Conservation (phyloP, 257 asterid genomes). For the Hygrophila difformis region DNA sequence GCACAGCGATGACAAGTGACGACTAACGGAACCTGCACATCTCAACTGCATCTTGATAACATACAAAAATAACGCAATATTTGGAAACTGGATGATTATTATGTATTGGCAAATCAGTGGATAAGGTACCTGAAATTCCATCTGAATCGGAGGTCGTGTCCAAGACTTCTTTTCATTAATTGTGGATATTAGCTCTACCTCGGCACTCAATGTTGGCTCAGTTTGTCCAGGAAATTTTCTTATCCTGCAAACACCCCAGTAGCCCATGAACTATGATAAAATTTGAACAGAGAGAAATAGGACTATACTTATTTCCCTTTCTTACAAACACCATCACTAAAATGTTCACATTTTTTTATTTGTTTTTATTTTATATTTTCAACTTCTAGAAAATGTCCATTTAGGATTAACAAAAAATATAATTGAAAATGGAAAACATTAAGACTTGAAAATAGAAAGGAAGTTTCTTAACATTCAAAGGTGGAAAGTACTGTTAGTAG, state of each 20-base stretch:
- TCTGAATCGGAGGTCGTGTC: slow-evolving; percentile 99
- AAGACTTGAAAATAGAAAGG: too few relatives aligned
- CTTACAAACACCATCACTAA: too few relatives aligned
- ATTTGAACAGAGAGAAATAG: too few relatives aligned
- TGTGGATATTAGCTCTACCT: slow-evolving; percentile 93
- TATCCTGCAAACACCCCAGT: slow-evolving; percentile 51
- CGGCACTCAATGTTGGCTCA: slow-evolving; percentile 97
- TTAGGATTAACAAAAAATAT: too few relatives aligned
- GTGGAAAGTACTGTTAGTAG: too few relatives aligned
- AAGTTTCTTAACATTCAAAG: too few relatives aligned
- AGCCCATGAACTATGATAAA: slow-evolving; percentile 13
- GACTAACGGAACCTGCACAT: slow-evolving; percentile 7
- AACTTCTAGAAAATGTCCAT: too few relatives aligned
- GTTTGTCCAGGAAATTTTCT: slow-evolving; percentile 99
- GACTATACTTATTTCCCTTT: too few relatives aligned
- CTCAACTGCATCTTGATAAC: slow-evolving; percentile 2
- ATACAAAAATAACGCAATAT: slow-evolving; percentile 7
- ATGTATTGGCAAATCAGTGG: slow-evolving; percentile 6
- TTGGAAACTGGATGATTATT: slow-evolving; percentile 1
- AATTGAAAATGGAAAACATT: too few relatives aligned
- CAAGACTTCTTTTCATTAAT: slow-evolving; percentile 93
- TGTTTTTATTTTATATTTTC: too few relatives aligned
- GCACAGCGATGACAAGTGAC: too few relatives aligned
- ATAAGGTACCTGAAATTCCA: slow-evolving; percentile 89
- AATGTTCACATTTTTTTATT: too few relatives aligned